Conservation (phyloP, 805 yeast species). For the Wickerhamiella shivajii region DNA sequence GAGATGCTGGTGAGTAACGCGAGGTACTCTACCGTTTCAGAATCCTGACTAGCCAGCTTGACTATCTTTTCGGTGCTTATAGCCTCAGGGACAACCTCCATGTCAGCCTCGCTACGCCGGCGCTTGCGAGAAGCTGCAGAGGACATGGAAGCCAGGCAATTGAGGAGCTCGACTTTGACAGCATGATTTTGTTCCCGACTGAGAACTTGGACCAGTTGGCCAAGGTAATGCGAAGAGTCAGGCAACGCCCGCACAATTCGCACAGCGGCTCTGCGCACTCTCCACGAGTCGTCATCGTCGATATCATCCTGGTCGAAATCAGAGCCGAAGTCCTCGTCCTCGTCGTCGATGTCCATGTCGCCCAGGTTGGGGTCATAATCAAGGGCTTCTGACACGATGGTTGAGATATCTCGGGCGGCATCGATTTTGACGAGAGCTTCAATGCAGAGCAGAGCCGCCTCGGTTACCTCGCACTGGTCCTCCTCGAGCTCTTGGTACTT, state of each 20-base stretch:
- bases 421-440: slow-evolving; percentile 15
- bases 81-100: background rate
- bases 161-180: slow-evolving; percentile 5
- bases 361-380: slow-evolving; percentile 7
- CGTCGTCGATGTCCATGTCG: slow-evolving; percentile 6
- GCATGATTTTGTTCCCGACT: background rate
- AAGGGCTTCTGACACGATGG: background rate
- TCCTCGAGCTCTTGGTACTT: slow-evolving; percentile 14
- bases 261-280: slow-evolving; percentile 2
- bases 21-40: slow-evolving; percentile 2
- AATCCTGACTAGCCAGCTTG: background rate
- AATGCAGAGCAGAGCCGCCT: slow-evolving; percentile 32
- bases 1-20: slow-evolving; percentile 1
- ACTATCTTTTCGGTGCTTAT: background rate
- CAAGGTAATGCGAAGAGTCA: background rate
- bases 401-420: background rate
- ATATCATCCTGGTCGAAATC: slow-evolving; percentile 6
- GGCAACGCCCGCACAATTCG: background rate
- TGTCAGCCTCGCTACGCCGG: slow-evolving; percentile 4
- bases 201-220: slow-evolving; percentile 1
- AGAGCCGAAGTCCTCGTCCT: background rate
- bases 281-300: slow-evolving; percentile 9
- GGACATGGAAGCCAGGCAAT: background rate
- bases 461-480: slow-evolving; percentile 31
- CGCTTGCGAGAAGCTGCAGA: background rate